Evolutionary conservation across 2,329 filamentous ascomycete genomes (phyloP).

Genomic region (Esteya vermicola): DNA sequence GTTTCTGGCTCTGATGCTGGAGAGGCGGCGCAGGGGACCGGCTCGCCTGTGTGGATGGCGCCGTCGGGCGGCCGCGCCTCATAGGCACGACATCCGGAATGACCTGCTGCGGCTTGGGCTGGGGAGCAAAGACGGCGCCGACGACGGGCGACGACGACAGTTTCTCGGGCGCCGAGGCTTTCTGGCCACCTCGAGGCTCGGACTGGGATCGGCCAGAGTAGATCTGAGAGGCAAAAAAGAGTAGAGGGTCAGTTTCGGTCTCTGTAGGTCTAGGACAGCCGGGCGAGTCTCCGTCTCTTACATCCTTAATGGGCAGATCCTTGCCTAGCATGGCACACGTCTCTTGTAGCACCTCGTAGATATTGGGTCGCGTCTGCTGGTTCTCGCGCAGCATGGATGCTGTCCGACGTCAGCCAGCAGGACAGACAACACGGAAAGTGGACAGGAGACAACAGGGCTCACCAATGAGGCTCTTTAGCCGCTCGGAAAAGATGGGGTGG

Average conservation of each 20-base stretch:
- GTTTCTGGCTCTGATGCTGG: slow-evolving; percentile 38
- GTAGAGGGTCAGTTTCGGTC: background rate
- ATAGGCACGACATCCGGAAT: slow-evolving; percentile 89
- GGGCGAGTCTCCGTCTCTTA: no score
- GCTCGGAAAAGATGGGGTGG: slow-evolving; percentile 80
- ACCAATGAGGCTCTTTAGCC: slow-evolving; percentile 84
- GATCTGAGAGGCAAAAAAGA: slow-evolving; percentile 37
- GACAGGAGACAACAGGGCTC: slow-evolving; percentile 12
- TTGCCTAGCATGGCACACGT: slow-evolving; percentile 79
- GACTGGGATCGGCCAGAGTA: slow-evolving; percentile 51
- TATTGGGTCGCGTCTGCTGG: slow-evolving; percentile 67
- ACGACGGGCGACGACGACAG: slow-evolving; percentile 46
- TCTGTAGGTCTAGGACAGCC: background rate
- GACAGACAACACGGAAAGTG: no score
- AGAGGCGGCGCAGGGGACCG: slow-evolving; percentile 13
- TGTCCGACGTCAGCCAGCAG: no score
- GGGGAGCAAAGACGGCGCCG: slow-evolving; percentile 70
- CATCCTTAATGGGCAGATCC: slow-evolving; percentile 77
- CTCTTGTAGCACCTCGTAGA: slow-evolving; percentile 84
- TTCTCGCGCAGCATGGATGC: slow-evolving; percentile 84
- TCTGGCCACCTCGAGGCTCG: slow-evolving; percentile 38
- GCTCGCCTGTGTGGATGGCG: slow-evolving; percentile 20
- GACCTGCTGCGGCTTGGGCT: slow-evolving; percentile 51
- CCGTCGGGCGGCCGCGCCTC: slow-evolving; percentile 65
- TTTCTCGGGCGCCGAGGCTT: slow-evolving; percentile 40